Base-by-base conservation (phyloP, 1,284 basidiomycete genomes). In the Ganoderma sp. region DNA sequence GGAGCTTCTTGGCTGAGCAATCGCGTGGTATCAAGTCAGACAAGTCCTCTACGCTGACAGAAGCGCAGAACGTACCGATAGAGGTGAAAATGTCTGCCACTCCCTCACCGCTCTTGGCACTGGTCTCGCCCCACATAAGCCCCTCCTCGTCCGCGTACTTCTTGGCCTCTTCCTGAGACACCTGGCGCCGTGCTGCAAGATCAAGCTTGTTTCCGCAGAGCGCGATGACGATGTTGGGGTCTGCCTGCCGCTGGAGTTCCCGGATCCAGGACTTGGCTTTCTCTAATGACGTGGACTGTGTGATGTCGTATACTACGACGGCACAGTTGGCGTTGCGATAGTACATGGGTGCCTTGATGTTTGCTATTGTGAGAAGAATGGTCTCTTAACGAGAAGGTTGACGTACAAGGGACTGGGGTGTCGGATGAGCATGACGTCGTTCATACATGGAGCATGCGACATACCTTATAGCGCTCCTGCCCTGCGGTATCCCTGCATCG, bases 221-320 rank as follows among this genome's bases (percentile, higher is more conserved):
- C 57, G 96, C 94, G 78, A 98, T 97, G 74, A 97, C 90, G 83
- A 98, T 98, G 65, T 93, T 95, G 34, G 97, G 96, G 79, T 99
- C 97, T 56, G 97, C 97, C 83, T 99, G 97, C 68, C 97, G 93
- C 80, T 98, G 96, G 12, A 99, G 89, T 80, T 98, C 97, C 69
- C 94, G 89, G 75, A 99, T 97, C 97, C 97, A 99, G 73, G 93
- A 92, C 76, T 94, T 94, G 58, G 97, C 97, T 82, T 98, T 98
- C 83, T 98, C 96, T 68, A 99, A 89, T 9, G 97, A 90, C 52
- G 92, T 84, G 34, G 89, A 80, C 81, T 96, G 94, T 17, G 95
- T 97, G 79, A 94, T 94, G 79, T 94, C 92, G 77, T 94, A 95
- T 41, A 94, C 93, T 58, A 94, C 93, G 34, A 95, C 92, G 34